Conservation (phyloP, 805 yeast species). For the Sugiyamaella americana region DNA sequence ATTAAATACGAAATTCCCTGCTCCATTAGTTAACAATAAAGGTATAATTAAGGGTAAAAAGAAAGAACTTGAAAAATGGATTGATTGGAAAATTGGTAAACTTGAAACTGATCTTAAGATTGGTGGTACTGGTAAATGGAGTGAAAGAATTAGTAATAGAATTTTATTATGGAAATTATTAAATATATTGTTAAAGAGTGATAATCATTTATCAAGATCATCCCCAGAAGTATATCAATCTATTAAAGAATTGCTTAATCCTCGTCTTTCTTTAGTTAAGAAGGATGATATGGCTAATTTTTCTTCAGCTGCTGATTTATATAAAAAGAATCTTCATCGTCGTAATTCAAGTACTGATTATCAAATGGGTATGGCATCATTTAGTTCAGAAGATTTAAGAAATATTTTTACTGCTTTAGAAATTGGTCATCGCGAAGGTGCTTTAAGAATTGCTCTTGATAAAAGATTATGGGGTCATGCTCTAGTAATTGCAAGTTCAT, state of each 20-base stretch:
- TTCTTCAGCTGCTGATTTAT: slow-evolving; percentile 25
- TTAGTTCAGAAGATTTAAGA: slow-evolving; percentile 19
- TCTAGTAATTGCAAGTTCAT: slow-evolving; percentile 57
- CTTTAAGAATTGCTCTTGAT: slow-evolving; percentile 55
- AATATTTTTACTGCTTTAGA: slow-evolving; percentile 18
- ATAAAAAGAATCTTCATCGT: slow-evolving; percentile 12
- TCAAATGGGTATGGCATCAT: slow-evolving; percentile 3
- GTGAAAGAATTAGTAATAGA: slow-evolving; percentile 27
- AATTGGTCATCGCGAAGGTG: slow-evolving; percentile 59
- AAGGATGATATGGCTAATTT: slow-evolving; percentile 13
- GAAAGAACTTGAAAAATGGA: slow-evolving; percentile 68
- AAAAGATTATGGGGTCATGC: slow-evolving; percentile 75
- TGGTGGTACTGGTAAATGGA: slow-evolving; percentile 19
- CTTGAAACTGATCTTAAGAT: slow-evolving; percentile 19
- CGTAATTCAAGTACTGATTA: slow-evolving; percentile 12
- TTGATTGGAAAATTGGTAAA: slow-evolving; percentile 35
- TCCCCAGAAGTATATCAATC: slow-evolving; percentile 21
- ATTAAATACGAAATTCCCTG: slow-evolving; percentile 46
- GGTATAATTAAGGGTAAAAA: slow-evolving; percentile 45
- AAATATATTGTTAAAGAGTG: slow-evolving; percentile 29
- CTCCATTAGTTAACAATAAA: slow-evolving; percentile 51
- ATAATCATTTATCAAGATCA: slow-evolving; percentile 29
- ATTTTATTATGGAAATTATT: slow-evolving; percentile 33
- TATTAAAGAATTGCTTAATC: slow-evolving; percentile 23
- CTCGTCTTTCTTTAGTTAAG: slow-evolving; percentile 18